A percentile compares a stretch with the other conserved stretches of the same genome.
Evolutionary conservation across 1,284 basidiomycete genomes (phyloP).

Genomic region (Ustilago tritici): DNA sequence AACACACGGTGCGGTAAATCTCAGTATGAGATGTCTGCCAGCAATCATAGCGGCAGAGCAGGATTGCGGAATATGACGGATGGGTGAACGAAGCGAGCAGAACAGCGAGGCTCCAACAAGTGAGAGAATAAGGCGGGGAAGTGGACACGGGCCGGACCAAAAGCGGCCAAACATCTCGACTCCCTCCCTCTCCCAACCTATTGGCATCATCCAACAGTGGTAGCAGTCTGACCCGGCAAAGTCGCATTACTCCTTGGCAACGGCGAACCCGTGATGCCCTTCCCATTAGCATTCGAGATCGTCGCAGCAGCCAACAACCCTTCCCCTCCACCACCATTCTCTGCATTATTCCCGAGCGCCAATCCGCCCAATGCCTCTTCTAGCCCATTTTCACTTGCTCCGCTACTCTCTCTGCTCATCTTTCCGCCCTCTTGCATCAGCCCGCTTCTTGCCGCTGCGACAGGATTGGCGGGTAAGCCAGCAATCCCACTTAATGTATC

Average conservation of each 20-base stretch:
- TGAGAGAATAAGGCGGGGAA: not conserved
- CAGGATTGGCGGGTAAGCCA: slow-evolving; percentile 46
- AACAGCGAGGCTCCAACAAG: not conserved
- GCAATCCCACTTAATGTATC: slow-evolving; percentile 51
- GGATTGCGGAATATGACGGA: not conserved
- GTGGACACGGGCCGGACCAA: slow-evolving; percentile 31
- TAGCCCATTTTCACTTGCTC: slow-evolving; percentile 11
- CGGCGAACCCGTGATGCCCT: slow-evolving; percentile 3
- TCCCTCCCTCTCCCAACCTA: not conserved
- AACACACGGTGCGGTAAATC: too few species aligned
- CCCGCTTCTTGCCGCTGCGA: slow-evolving; percentile 31
- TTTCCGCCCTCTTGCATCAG: slow-evolving; percentile 26
- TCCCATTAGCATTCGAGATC: slow-evolving; percentile 11
- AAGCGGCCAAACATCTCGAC: slow-evolving; percentile 18
- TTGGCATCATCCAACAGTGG: slow-evolving; percentile 20
- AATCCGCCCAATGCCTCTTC: slow-evolving; percentile 29
- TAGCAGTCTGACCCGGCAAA: slow-evolving; percentile 4
- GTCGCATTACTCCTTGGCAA: slow-evolving; percentile 1
- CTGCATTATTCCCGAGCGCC: slow-evolving; percentile 2
- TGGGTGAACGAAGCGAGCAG: not conserved
- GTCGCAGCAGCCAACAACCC: slow-evolving; percentile 5
- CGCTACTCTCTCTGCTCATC: slow-evolving; percentile 40
- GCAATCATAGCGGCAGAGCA: too few species aligned
- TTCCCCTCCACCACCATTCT: not conserved
- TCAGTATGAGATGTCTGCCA: too few species aligned